Evolutionary conservation across 2,329 filamentous ascomycete genomes (phyloP), one percentile per base, ranked within the genome.

Genomic region (Sporothrix pseudoabietina): DNA sequence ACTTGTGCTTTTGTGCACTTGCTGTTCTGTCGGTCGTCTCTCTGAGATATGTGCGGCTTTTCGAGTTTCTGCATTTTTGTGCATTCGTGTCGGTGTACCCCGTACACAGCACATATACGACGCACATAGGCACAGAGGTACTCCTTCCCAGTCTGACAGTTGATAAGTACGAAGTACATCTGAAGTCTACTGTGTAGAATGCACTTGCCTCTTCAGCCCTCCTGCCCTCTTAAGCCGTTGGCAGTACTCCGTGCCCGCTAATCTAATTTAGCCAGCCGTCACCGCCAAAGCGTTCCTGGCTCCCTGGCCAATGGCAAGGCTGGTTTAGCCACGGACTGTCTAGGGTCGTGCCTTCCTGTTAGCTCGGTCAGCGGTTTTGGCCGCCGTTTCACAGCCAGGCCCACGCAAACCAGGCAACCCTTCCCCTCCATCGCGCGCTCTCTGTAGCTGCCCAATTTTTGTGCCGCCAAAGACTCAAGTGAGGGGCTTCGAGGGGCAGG

Each of bases 281-380:
- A 68, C 65, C 44, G 44, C 44, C 65, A 35, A 52, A 52, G 10
- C 44, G 26, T 32, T 30, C 22, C 65, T 52, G 41, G 26, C 16
- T 22, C 61, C 10, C n/a, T 47, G 52, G 71, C 71, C 72, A 73
- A 73, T 73, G 35, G 49, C 10, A 22, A 8, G 41, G 32, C 63
- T 30, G 30, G 19, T 16, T 26, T 32, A 44, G 35, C 68, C 68
- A 70, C 69, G 68, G 68, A 35, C 57, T 66, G 35, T 19, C 57
- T 16, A 65, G 73, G 71, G 65, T 71, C 73, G 70, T 47, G 54
- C 71, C 71, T 72, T 72, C 65, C 19, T 52, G 16, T 30, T 59
- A 52, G 61, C 57, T 73, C 74, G 74, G 73, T 74, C 71, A 49
- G 26, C 73, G 30, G 68, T 69, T 73, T 74, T n/a, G 71, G 73